Evolutionary conservation across 352 stramenopile genomes (phyloP), one percentile per base, ranked within the genome.

Genomic region (Blastocystis sp.): DNA sequence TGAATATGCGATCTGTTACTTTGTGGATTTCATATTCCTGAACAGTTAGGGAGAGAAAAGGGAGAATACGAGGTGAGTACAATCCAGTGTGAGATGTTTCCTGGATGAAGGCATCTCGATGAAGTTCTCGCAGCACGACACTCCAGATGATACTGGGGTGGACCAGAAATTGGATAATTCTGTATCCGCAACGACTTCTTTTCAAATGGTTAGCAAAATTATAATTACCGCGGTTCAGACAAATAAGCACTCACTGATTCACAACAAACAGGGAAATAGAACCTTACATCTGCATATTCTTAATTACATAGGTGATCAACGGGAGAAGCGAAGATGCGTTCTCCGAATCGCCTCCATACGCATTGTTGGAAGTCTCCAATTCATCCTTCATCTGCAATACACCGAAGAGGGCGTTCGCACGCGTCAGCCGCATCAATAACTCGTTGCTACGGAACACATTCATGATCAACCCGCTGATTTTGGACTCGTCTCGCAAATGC

Each of bases 231-330:
- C n/a, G n/a, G n/a, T n/a, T n/a, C n/a, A n/a, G n/a, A n/a, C n/a
- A n/a, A n/a, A n/a, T n/a, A n/a, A n/a, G n/a, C n/a, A n/a, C n/a
- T n/a, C n/a, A n/a, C n/a, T n/a, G n/a, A n/a, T n/a, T n/a, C n/a
- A n/a, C n/a, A n/a, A n/a, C n/a, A n/a, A n/a, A n/a, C n/a, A n/a
- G n/a, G n/a, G n/a, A n/a, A n/a, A n/a, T n/a, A n/a, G n/a, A n/a
- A n/a, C n/a, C n/a, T n/a, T n/a, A 24, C 32, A 64, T 48, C 48
- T 64, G 69, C 69, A 81, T 81, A 64, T 81, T 81, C 69, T 81
- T 54, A 64, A 81, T 63, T 9, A 81, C 69, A 21, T 38, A 81
- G 36, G 69, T 63, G 29, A 81, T 81, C 53, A 81, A 42, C 40
- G 69, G 69, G 34, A 81, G 44, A 3, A 81, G 18, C 36, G 69